These are phyloP conservation scores for Nakazawaea populi DNA, from an alignment of 805 yeast species.

Conservation along the genomic window DNA sequence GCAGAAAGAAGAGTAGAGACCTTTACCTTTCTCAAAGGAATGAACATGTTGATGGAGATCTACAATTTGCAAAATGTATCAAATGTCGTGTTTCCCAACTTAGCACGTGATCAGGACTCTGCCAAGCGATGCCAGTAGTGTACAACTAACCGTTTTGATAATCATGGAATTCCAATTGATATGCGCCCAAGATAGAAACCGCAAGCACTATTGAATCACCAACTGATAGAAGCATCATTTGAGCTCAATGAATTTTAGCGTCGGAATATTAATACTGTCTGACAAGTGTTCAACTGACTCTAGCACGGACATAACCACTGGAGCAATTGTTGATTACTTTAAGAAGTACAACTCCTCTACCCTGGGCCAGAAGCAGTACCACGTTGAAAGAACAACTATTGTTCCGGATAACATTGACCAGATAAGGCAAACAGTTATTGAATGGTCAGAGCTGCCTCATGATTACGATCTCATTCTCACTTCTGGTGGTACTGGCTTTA, in stretches of 20 bases:
- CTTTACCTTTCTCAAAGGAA: too few relatives aligned
- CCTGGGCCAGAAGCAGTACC: constrained; percentile 5
- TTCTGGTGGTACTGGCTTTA: constrained; percentile 51
- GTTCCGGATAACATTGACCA: constrained; percentile 31
- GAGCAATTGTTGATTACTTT: constrained; percentile 18
- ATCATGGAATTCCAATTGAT: too few relatives aligned
- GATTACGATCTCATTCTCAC: constrained; percentile 32
- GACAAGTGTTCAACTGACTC: constrained; percentile 31
- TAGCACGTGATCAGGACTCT: too few relatives aligned
- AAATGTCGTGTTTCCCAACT: too few relatives aligned
- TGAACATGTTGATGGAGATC: too few relatives aligned
- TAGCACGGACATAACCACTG: constrained; percentile 27
- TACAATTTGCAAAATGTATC: too few relatives aligned
- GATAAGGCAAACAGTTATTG: constrained; percentile 23
- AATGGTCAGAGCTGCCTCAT: constrained; percentile 19
- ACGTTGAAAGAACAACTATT: constrained; percentile 14
- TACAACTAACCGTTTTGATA: too few relatives aligned
- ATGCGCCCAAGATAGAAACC: too few relatives aligned
- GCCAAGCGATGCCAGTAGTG: too few relatives aligned
- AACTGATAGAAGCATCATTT: too few relatives aligned
- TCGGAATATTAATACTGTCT: constrained; percentile 33
- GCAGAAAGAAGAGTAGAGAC: too few relatives aligned
- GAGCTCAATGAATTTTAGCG: constrained; percentile 17
- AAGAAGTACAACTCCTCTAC: constrained; percentile 10
- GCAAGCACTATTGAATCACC: too few relatives aligned